These are phyloP conservation scores for Artemisia annua DNA, from an alignment of 129 eudicot species.

Conservation along the genomic window DNA sequence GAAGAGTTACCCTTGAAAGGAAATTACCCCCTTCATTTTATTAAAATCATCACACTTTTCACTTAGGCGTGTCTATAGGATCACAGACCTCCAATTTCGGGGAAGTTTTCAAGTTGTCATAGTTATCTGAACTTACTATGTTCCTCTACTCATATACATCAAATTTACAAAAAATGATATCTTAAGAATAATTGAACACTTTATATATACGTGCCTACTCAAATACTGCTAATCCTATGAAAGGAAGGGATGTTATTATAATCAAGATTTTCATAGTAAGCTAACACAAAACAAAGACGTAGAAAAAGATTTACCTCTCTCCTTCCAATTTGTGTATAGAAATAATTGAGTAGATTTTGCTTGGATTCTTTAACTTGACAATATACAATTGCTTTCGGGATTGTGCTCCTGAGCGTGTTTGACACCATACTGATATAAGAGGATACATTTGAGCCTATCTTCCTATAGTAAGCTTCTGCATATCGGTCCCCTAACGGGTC, in stretches of 20 bases:
- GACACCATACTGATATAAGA: constrained; percentile 60
- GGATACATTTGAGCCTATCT: constrained; percentile 59
- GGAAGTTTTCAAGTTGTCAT: too few species aligned
- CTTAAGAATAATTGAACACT: too few species aligned
- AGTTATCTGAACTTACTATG: too few species aligned
- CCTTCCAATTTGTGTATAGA: constrained; percentile 54
- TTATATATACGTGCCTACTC: too few species aligned
- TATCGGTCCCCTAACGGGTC: constrained; percentile 46
- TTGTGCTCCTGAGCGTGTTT: constrained; percentile 43
- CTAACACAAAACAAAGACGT: not conserved
- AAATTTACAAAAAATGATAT: too few species aligned
- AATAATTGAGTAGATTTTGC: constrained; percentile 49
- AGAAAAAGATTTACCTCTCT: constrained; percentile 41
- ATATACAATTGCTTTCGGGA: constrained; percentile 59
- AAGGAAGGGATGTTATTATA: not conserved
- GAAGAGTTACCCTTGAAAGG: too few species aligned
- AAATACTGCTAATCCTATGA: not conserved
- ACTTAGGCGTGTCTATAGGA: too few species aligned
- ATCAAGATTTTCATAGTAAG: not conserved
- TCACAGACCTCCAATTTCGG: too few species aligned
- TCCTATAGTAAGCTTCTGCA: constrained; percentile 50
- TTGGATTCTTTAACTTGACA: constrained; percentile 73
- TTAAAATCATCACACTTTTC: too few species aligned
- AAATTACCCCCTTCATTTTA: too few species aligned
- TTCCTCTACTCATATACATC: too few species aligned